These are phyloP conservation scores for Penicillium antarcticum DNA, from an alignment of 495 filamentous ascomycete species.

Conservation along the genomic window DNA sequence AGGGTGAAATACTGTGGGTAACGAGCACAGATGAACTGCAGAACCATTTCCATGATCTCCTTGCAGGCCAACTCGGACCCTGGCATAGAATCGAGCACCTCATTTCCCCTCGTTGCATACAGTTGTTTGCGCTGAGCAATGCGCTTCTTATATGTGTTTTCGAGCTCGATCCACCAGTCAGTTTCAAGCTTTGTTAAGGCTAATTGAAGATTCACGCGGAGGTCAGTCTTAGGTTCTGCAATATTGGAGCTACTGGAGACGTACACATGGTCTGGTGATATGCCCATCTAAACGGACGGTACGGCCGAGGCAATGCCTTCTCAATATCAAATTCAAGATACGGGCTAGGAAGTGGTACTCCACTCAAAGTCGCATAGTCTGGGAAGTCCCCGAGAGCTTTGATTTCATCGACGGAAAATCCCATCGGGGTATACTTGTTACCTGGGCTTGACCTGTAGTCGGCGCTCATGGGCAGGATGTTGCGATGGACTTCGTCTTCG, in stretches of 20 bases:
- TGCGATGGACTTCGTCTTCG: slow-evolving; percentile 29
- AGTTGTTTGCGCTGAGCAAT: slow-evolving; percentile 73
- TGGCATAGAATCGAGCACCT: slow-evolving; percentile 67
- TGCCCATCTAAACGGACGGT: slow-evolving; percentile 79
- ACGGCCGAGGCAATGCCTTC: slow-evolving; percentile 64
- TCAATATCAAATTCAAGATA: slow-evolving; percentile 64
- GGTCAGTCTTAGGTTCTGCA: slow-evolving; percentile 9
- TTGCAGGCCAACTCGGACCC: slow-evolving; percentile 81
- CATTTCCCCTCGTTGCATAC: slow-evolving; percentile 58
- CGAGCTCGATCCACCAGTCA: slow-evolving; percentile 91
- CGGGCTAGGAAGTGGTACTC: slow-evolving; percentile 69
- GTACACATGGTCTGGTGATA: slow-evolving; percentile 96
- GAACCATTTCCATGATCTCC: slow-evolving; percentile 85
- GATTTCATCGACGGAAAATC: slow-evolving; percentile 67
- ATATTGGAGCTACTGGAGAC: slow-evolving; percentile 18
- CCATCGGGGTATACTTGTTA: slow-evolving; percentile 52
- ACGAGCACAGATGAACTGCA: slow-evolving; percentile 74
- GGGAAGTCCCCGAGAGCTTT: slow-evolving; percentile 76
- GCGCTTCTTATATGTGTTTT: slow-evolving; percentile 65
- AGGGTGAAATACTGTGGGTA: slow-evolving; percentile 81
- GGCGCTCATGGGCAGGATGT: slow-evolving; percentile 41
- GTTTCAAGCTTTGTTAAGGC: slow-evolving; percentile 77
- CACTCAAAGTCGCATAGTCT: slow-evolving; percentile 74
- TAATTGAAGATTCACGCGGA: slow-evolving; percentile 23
- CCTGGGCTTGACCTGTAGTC: slow-evolving; percentile 38